Conservation (phyloP, 345 rosid genomes). For the Eutrema yunnanense region DNA sequence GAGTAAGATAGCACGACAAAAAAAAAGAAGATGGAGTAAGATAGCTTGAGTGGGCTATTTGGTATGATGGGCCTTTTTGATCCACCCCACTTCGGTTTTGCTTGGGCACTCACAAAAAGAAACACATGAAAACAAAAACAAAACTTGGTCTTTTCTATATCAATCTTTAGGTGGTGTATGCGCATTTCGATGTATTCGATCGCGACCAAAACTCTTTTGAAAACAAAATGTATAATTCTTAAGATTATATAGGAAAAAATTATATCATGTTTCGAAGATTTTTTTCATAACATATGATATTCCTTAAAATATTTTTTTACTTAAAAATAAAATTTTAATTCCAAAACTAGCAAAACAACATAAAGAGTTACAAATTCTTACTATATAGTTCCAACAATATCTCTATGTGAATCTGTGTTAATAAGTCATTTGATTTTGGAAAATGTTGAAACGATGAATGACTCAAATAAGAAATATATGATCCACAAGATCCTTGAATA, state of each 20-base stretch:
- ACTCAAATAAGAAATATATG: not conserved
- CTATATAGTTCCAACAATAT: not conserved
- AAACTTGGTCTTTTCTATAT: not conserved
- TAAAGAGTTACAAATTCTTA: not conserved
- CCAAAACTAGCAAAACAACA: not conserved
- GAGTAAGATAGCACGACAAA: not conserved
- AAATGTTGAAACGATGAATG: not conserved
- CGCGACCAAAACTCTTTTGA: not conserved
- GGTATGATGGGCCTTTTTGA: slow-evolving; percentile 12
- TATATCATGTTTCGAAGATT: not conserved
- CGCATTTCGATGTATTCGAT: slow-evolving; percentile 6
- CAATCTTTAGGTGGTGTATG: not conserved
- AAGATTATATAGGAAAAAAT: not conserved
- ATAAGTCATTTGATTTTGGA: not conserved
- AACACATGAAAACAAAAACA: not conserved
- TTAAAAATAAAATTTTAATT: not conserved
- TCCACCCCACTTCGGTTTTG: not conserved
- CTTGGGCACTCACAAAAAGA: not conserved
- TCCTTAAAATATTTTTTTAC: not conserved
- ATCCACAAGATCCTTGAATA: slow-evolving; percentile 12
- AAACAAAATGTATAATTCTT: not conserved
- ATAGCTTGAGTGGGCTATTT: slow-evolving; percentile 9
- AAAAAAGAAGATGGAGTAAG: not conserved
- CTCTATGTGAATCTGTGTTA: not conserved
- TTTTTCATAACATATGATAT: not conserved